Conservation (phyloP, 2,329 filamentous ascomycete genomes). For the Apiospora phragmitis region DNA sequence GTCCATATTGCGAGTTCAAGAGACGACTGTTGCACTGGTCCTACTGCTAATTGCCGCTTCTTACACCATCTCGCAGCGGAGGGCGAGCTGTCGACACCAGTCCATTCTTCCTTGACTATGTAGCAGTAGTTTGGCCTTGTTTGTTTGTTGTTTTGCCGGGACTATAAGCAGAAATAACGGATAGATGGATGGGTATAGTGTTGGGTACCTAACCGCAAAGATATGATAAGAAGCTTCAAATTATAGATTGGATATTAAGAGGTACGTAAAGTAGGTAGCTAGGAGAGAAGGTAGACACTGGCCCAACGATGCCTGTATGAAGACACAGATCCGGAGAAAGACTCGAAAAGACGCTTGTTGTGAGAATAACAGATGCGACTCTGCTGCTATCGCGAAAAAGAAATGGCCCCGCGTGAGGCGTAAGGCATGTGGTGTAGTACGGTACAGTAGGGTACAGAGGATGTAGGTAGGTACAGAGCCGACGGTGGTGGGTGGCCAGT, state of each 20-base stretch:
- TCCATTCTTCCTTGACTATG: conserved; percentile 5
- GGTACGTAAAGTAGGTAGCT: neutral
- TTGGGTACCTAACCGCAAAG: neutral
- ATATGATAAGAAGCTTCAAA: neutral
- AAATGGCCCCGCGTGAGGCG: conserved; percentile 1
- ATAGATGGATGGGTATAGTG: neutral
- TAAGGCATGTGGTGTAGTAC: neutral
- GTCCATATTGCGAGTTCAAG: conserved; percentile 10
- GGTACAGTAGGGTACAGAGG: neutral
- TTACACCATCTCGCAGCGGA: conserved; percentile 8
- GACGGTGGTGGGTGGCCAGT: neutral
- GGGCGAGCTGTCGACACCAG: neutral
- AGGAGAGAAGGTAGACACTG: neutral
- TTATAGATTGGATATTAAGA: conserved; percentile 2
- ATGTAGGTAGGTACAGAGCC: neutral
- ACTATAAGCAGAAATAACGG: neutral
- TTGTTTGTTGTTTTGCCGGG: neutral
- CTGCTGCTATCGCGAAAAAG: neutral
- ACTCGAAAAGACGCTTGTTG: neutral
- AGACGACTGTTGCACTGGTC: conserved; percentile 7
- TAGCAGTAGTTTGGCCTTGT: neutral
- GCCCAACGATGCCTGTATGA: neutral
- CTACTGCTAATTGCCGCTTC: neutral
- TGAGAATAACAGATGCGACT: neutral
- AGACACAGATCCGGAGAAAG: neutral